phyloP scores from a whole-genome alignment of 2,329 filamentous ascomycete species.

The Diplodia scrobiculata region DNA sequence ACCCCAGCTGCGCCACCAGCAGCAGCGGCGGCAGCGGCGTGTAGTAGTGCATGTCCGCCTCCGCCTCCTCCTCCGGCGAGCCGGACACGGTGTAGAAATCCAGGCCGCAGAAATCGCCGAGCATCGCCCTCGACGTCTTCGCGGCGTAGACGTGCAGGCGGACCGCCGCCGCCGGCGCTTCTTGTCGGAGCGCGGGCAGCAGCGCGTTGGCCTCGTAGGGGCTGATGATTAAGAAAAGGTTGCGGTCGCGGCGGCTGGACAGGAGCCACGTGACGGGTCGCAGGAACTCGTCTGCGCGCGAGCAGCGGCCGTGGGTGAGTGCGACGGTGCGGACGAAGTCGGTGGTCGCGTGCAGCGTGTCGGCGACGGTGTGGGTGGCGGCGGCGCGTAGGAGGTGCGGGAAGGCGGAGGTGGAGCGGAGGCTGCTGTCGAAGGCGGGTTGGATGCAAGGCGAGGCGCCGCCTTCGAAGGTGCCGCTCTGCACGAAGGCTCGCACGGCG shows the following conservation, averaged over 20 bases:
- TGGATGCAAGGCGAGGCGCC: not conserved
- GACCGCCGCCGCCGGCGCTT: slow-evolving; percentile 35
- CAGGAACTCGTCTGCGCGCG: not conserved
- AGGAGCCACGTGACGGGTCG: slow-evolving; percentile 60
- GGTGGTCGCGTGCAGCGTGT: slow-evolving; percentile 46
- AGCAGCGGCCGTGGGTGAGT: not conserved
- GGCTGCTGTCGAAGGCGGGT: not conserved
- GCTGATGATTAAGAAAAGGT: slow-evolving; percentile 58
- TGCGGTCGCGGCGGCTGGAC: slow-evolving; percentile 32
- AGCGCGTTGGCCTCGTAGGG: slow-evolving; percentile 62
- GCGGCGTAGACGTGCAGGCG: slow-evolving; percentile 56
- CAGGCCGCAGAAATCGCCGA: not conserved
- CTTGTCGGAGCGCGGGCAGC: slow-evolving; percentile 43
- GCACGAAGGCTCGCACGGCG: not conserved
- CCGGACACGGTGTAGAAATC: not conserved
- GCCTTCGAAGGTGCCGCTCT: not conserved
- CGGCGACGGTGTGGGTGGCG: slow-evolving; percentile 40
- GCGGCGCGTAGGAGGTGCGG: not conserved
- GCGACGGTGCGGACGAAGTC: slow-evolving; percentile 57
- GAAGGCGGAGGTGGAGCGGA: not conserved
- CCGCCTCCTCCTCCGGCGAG: not conserved
- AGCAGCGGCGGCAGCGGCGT: not conserved
- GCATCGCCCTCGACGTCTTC: not conserved
- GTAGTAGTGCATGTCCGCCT: too few species aligned
- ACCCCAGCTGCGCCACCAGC: not conserved